phyloP scores from a whole-genome alignment of 768 basidiomycete species.

The Bullera alba region DNA sequence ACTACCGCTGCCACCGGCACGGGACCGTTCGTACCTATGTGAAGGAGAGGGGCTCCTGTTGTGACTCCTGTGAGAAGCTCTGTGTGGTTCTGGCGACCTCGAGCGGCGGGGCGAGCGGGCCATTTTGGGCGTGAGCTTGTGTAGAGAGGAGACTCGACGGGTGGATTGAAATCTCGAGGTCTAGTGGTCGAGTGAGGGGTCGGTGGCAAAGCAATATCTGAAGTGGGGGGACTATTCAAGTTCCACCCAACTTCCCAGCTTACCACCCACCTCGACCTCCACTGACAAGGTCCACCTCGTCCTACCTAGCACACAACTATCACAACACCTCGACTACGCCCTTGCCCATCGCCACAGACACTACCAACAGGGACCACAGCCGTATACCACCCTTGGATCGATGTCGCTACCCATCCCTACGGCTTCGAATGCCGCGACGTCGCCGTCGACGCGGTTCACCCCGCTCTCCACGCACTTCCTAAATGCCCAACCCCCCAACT shows the following conservation, averaged over 20 bases:
- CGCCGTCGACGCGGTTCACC: neutral
- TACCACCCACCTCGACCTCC: neutral
- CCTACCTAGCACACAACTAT: no score
- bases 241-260: neutral
- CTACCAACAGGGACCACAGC: neutral
- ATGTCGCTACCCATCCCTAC: neutral
- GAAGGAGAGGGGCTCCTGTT: slow-evolving; percentile 9
- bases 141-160: neutral
- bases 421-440: neutral
- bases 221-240: neutral
- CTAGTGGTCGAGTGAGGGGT: no score
- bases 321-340: no score
- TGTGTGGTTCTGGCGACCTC: slow-evolving; percentile 1
- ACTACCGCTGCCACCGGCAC: slow-evolving; percentile 8
- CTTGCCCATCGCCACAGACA: neutral
- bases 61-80: slow-evolving; percentile 2
- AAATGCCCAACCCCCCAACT: slow-evolving; percentile 10
- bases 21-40: slow-evolving; percentile 23
- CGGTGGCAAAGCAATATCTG: neutral
- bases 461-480: neutral
- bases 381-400: no score
- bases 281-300: neutral
- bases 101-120: slow-evolving; percentile 3
- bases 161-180: no score
- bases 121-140: slow-evolving; percentile 4